Base-by-base conservation (phyloP, 805 yeast genomes). In the Lipomyces yamanashiensis region DNA sequence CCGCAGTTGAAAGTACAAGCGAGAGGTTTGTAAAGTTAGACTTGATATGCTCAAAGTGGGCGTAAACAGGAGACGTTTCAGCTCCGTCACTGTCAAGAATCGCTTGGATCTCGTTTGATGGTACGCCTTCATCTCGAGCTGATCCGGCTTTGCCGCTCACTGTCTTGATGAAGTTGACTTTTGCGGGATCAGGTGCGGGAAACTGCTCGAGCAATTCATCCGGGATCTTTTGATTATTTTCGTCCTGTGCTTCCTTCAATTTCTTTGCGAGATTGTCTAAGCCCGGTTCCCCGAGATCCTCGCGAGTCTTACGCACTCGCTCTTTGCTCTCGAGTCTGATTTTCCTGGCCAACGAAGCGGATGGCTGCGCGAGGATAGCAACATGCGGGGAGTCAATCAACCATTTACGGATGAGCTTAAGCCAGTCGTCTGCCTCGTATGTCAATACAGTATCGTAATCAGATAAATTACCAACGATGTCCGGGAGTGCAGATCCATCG, bases 181-280 rank as follows among this genome's bases (percentile, higher is more conserved):
- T 83, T 0, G 87, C 79, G 0, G 95, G 92, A 72, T 91, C 90
- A 4, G 96, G 92, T 28, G 83, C 82, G 2, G 84, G 83, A 75
- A 91, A 92, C 33, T 80, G 72, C 2, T 82, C 77, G 19, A 93
- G 74, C 6, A 92, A 76, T 0, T 81, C 81, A 10, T 83, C 81
- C 0, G 98, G 98, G 66, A 95, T 88, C 23, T 89, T 88, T n/a
- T 71, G 77, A 72, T 90, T 89, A 74, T 93, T 93, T 53, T 79
- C 80, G 1, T 74, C 78, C 70, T 85, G 87, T 0, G 98, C 98
- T 0, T 72, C 65, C 33, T 85, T 80, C 47, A 95, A 78, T 55
- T 79, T 78, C 33, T 80, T 74, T 12, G 77, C 83, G 48, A 90
- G 75, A 43, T 81, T 71, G 17, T 76, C 74, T 49, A 89, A 82